phyloP scores from a whole-genome alignment of 2,329 filamentous ascomycete genomes.

The Colletotrichum falcatum region DNA sequence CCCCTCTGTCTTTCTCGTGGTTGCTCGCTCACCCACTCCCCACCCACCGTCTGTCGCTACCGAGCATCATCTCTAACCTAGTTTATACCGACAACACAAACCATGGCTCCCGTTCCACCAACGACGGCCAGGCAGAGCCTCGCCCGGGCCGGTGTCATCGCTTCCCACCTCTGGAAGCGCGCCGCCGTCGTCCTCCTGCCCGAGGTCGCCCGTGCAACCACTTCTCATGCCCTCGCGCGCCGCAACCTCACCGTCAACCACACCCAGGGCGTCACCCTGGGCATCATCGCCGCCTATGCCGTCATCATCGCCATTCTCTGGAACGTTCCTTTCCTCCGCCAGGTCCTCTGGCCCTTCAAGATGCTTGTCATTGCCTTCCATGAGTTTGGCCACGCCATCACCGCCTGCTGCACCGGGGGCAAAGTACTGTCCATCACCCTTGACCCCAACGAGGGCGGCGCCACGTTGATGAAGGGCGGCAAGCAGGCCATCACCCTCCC shows the following conservation, averaged over 20 bases:
- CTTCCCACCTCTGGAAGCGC: constrained; percentile 19
- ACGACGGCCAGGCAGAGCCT: constrained; percentile 35
- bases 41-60: constrained; percentile 19
- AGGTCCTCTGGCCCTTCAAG: constrained; percentile 85
- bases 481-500: constrained; percentile 78
- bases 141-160: constrained; percentile 25
- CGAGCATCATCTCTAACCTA: not conserved
- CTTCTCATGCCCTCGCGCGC: constrained; percentile 51
- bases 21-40: not conserved
- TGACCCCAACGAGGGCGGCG: constrained; percentile 78
- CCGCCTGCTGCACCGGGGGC: constrained; percentile 78
- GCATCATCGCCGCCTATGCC: constrained; percentile 77
- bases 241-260: constrained; percentile 71
- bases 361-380: constrained; percentile 89
- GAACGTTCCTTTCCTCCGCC: constrained; percentile 83
- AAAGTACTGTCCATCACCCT: constrained; percentile 80
- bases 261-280: constrained; percentile 78
- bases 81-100: not conserved
- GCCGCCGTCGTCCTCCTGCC: constrained; percentile 24
- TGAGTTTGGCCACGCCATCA: constrained; percentile 82
- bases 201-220: constrained; percentile 29
- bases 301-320: constrained; percentile 79
- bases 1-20: constrained; percentile 1
- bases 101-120: constrained; percentile 34
- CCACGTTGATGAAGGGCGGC: constrained; percentile 82